Conservation (phyloP, 805 yeast genomes). For the Candida germanica region DNA sequence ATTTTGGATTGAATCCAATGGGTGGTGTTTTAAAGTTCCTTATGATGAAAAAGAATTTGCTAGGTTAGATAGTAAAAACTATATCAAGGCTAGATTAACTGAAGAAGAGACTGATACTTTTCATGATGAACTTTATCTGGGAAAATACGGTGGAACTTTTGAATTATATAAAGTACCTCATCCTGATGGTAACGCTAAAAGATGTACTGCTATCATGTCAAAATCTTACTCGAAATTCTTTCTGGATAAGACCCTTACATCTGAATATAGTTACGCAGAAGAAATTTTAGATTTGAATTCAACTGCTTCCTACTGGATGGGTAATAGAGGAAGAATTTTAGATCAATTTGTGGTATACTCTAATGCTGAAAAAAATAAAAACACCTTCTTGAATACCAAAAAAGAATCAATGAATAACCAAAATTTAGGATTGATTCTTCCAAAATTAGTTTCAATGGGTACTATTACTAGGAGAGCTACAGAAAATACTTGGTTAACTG, state of each 20-base stretch:
- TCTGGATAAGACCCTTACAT: constrained; percentile 69
- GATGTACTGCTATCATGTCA: constrained; percentile 75
- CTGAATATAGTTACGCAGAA: constrained; percentile 68
- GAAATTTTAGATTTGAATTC: constrained; percentile 78
- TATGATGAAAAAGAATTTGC: constrained; percentile 26
- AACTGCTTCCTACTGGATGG: constrained; percentile 88
- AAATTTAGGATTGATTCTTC: constrained; percentile 71
- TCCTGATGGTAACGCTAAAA: constrained; percentile 70
- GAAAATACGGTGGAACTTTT: constrained; percentile 22
- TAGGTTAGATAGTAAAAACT: constrained; percentile 36
- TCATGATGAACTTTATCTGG: constrained; percentile 18
- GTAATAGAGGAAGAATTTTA: constrained; percentile 79
- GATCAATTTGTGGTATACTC: constrained; percentile 79
- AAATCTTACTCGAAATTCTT: constrained; percentile 69
- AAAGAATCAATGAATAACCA: constrained; percentile 20
- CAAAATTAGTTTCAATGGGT: constrained; percentile 88
- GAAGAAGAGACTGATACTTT: constrained; percentile 27
- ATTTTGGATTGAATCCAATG: constrained; percentile 71
- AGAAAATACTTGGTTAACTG: constrained; percentile 96
- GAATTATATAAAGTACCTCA: constrained; percentile 77
- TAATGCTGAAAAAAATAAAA: constrained; percentile 16
- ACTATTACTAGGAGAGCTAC: constrained; percentile 95
- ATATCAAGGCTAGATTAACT: constrained; percentile 26
- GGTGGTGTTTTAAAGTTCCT: constrained; percentile 85
- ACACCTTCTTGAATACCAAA: constrained; percentile 24